These are phyloP conservation scores for Fomitopsis pulvina DNA, from an alignment of 768 basidiomycete genomes.

Conservation along the genomic window DNA sequence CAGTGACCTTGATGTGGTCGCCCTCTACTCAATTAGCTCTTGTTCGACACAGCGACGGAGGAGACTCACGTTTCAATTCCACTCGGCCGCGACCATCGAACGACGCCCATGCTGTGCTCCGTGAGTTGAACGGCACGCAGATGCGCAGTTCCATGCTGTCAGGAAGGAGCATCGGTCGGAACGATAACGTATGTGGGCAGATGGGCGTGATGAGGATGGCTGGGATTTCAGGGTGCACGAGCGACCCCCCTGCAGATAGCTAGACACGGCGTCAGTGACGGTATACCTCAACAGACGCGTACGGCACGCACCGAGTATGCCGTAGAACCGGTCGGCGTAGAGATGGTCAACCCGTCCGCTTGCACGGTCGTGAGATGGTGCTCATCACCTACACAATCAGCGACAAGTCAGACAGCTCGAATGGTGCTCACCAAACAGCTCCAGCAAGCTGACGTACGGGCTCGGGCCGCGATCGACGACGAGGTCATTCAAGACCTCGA, in stretches of 20 bases:
- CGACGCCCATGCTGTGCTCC: conserved; percentile 98
- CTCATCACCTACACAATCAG: conserved; percentile 69
- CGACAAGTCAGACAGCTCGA: not conserved
- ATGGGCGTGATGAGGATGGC: conserved; percentile 95
- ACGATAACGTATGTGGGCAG: conserved; percentile 96
- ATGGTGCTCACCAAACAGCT: conserved; percentile 79
- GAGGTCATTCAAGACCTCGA: conserved; percentile 93
- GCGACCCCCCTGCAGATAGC: conserved; percentile 94
- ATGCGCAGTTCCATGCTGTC: conserved; percentile 98
- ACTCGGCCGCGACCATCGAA: conserved; percentile 97
- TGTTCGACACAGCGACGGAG: too few species aligned
- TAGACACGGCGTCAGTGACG: conserved; percentile 27
- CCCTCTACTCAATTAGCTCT: too few species aligned
- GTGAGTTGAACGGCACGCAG: conserved; percentile 97
- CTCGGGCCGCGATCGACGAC: conserved; percentile 98
- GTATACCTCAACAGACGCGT: not conserved
- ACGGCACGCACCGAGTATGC: conserved; percentile 79
- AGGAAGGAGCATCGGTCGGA: conserved; percentile 96
- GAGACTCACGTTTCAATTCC: conserved; percentile 82
- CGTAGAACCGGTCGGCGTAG: conserved; percentile 96
- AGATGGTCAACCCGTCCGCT: conserved; percentile 91
- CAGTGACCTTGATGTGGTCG: conserved; percentile 97
- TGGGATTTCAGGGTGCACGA: conserved; percentile 97
- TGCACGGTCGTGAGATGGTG: conserved; percentile 99
- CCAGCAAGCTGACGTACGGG: conserved; percentile 92